Conservation (phyloP, 352 stramenopile species). For the Phytophthora boehmeriae region DNA sequence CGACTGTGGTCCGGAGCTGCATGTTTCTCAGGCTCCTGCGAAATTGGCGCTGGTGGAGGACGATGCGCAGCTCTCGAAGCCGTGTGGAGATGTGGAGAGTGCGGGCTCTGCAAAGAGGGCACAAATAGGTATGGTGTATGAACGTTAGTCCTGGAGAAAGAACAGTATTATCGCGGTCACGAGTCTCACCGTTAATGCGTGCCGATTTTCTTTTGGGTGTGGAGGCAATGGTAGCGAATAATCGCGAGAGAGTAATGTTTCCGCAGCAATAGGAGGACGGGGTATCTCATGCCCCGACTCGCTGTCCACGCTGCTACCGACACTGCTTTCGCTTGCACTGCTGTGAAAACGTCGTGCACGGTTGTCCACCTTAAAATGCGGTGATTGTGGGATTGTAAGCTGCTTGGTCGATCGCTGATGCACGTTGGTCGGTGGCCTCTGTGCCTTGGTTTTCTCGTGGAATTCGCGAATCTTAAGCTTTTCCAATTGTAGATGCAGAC, state of each 20-base stretch:
- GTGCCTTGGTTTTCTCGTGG: conserved; percentile 72
- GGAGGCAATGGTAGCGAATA: conserved; percentile 32
- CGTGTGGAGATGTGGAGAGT: conserved; percentile 51
- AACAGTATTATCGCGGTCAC: not conserved
- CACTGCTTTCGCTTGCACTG: conserved; percentile 21
- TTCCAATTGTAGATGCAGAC: conserved; percentile 67
- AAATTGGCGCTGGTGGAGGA: conserved; percentile 26
- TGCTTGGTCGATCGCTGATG: conserved; percentile 82
- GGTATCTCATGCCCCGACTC: conserved; percentile 26
- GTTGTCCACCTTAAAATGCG: conserved; percentile 64
- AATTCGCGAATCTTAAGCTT: conserved; percentile 81
- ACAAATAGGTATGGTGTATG: not conserved
- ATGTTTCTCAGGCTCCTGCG: conserved; percentile 31
- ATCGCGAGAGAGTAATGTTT: conserved; percentile 46
- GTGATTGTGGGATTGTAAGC: conserved; percentile 78
- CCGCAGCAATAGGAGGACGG: conserved; percentile 34
- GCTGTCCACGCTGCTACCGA: conserved; percentile 1
- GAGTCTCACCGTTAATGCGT: conserved; percentile 31
- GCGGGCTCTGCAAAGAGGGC: conserved; percentile 22
- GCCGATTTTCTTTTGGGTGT: conserved; percentile 34
- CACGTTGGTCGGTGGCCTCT: conserved; percentile 68
- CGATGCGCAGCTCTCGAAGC: conserved; percentile 44
- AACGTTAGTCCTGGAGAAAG: conserved; percentile 9
- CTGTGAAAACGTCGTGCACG: conserved; percentile 49
- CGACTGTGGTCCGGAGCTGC: conserved; percentile 28